Evolutionary conservation across 2,329 filamentous ascomycete species (phyloP).

Genomic region (Colletotrichum sp.): DNA sequence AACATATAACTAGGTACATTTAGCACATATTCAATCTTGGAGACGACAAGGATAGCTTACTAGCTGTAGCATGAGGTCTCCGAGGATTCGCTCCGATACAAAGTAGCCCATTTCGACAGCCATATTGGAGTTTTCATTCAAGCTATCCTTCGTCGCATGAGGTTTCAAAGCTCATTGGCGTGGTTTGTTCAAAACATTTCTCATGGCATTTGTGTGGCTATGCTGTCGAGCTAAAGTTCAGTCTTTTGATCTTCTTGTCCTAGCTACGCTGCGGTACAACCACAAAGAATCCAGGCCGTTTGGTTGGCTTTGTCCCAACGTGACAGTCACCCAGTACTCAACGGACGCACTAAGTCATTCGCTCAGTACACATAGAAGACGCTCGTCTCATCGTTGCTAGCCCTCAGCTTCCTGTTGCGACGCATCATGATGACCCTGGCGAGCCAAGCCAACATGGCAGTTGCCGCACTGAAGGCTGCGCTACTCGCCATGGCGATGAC

Average conservation of each 20-base stretch:
- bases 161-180: not conserved
- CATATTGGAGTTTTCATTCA: not conserved
- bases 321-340: not conserved
- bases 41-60: not conserved
- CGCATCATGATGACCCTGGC: conserved; percentile 38
- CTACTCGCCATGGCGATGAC: conserved; percentile 36
- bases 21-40: not conserved
- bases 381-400: conserved; percentile 25
- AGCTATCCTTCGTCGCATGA: not conserved
- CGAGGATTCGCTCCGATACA: not conserved
- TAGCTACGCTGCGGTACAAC: not conserved
- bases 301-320: not conserved
- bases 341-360: not conserved
- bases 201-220: not conserved
- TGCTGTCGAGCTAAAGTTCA: not conserved
- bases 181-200: not conserved
- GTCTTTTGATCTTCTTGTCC: not conserved
- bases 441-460: conserved; percentile 38
- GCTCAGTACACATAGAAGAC: conserved; percentile 29
- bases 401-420: conserved; percentile 34
- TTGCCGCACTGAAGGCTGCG: conserved; percentile 39
- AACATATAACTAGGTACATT: not conserved
- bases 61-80: not conserved
- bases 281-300: not conserved
- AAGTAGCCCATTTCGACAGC: not conserved